Percentiles rank a stretch among this genome's conserved stretches.
These are phyloP conservation scores for Mycena citricolor DNA, from an alignment of 1,284 basidiomycete species.

Conservation along the genomic window DNA sequence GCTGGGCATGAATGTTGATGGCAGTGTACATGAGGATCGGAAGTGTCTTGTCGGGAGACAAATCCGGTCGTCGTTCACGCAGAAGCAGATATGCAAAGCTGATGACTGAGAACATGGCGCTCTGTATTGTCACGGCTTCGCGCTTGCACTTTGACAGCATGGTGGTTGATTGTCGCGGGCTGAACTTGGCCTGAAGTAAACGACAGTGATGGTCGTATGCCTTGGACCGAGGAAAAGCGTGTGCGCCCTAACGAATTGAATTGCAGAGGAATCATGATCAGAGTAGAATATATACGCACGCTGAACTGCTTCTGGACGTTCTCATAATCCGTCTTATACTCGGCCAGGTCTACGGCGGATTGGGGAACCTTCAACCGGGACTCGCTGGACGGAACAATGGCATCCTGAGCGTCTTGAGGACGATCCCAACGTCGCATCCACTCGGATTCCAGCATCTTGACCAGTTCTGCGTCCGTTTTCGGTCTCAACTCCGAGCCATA, in stretches of 20 bases:
- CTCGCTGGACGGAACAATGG: conserved; percentile 12
- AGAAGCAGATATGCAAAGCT: conserved; percentile 19
- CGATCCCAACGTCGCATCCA: conserved; percentile 14
- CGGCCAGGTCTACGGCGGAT: conserved; percentile 6
- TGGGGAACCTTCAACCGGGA: neutral
- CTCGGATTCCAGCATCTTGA: conserved; percentile 7
- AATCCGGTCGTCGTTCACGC: conserved; percentile 8
- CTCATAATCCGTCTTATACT: conserved; percentile 17
- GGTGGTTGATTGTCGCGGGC: conserved; percentile 3
- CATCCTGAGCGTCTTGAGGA: conserved; percentile 4
- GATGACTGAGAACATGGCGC: conserved; percentile 9
- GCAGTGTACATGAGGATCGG: conserved; percentile 22
- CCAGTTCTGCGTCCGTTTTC: conserved; percentile 12
- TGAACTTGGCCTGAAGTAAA: conserved; percentile 7
- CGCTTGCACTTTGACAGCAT: conserved; percentile 15
- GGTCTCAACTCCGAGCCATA: no score
- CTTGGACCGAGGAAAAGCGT: conserved; percentile 11
- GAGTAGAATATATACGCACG: conserved; percentile 3
- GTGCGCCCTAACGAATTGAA: conserved; percentile 6
- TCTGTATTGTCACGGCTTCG: conserved; percentile 6
- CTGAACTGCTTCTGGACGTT: conserved; percentile 12
- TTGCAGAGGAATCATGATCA: neutral
- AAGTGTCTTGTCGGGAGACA: conserved; percentile 6
- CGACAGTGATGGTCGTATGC: neutral
- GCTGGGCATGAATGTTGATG: conserved; percentile 9